A percentile compares a stretch with the other conserved stretches of the same genome.
These are phyloP conservation scores for Hanseniaspora clermontiae DNA, from an alignment of 805 yeast species.

Conservation along the genomic window DNA sequence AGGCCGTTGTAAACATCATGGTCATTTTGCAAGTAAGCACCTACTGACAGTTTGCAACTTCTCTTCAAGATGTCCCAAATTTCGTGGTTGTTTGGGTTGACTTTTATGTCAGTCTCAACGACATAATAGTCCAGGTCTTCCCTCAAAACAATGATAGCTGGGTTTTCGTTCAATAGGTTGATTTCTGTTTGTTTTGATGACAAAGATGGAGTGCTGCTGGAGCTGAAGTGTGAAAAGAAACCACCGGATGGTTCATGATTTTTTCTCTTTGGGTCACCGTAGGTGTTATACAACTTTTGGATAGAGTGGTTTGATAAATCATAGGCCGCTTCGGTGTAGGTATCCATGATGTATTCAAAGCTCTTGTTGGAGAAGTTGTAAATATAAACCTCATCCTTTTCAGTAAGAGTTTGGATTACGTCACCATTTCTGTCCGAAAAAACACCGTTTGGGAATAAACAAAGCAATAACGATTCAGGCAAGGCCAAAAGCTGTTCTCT, in stretches of 20 bases:
- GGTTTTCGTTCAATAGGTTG: slow-evolving; percentile 53
- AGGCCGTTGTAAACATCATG: slow-evolving; percentile 66
- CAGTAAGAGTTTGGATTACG: slow-evolving; percentile 65
- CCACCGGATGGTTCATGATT: slow-evolving; percentile 15
- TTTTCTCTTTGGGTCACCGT: slow-evolving; percentile 14
- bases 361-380: slow-evolving; percentile 72
- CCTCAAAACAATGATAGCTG: slow-evolving; percentile 79
- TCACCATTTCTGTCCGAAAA: slow-evolving; percentile 66
- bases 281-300: slow-evolving; percentile 29
- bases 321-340: slow-evolving; percentile 56
- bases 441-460: slow-evolving; percentile 84
- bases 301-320: slow-evolving; percentile 36
- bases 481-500: slow-evolving; percentile 81
- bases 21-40: slow-evolving; percentile 47
- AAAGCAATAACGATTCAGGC: slow-evolving; percentile 78
- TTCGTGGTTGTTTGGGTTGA: slow-evolving; percentile 33
- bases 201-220: slow-evolving; percentile 19
- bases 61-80: slow-evolving; percentile 39
- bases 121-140: slow-evolving; percentile 92
- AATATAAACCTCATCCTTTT: slow-evolving; percentile 66
- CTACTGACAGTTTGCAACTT: slow-evolving; percentile 59
- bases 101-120: slow-evolving; percentile 57
- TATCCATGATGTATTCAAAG: slow-evolving; percentile 66
- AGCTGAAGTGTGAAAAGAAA: slow-evolving; percentile 19
- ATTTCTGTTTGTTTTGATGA: slow-evolving; percentile 13